phyloP scores from a whole-genome alignment of 257 asterid species.

The Nicotiana sylvestris region DNA sequence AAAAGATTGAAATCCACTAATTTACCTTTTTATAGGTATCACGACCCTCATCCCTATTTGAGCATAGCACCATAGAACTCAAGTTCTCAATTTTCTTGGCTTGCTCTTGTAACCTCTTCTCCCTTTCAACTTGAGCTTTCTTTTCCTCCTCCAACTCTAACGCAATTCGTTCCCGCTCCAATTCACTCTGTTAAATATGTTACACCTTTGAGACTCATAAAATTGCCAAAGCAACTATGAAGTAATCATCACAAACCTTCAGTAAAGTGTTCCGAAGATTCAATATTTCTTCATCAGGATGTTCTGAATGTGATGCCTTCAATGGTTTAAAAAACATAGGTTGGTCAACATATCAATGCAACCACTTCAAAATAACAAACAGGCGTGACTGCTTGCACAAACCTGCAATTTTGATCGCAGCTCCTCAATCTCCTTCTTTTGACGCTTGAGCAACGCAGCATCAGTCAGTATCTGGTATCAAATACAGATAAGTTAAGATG shows the following conservation, averaged over 20 bases:
- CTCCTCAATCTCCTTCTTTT: conserved; percentile 92
- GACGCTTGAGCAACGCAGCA: conserved; percentile 97
- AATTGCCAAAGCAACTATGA: neutral
- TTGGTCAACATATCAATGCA: conserved; percentile 19
- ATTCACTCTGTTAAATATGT: conserved; percentile 55
- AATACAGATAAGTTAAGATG: conserved; percentile 16
- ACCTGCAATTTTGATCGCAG: conserved; percentile 92
- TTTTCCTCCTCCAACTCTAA: conserved; percentile 92
- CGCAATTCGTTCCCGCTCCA: conserved; percentile 96
- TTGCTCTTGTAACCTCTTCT: conserved; percentile 81
- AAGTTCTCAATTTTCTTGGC: conserved; percentile 85
- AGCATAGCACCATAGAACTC: conserved; percentile 89
- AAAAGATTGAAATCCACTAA: conserved; percentile 2
- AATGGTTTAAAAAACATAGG: conserved; percentile 22
- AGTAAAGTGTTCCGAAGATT: conserved; percentile 88
- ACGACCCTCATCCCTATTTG: conserved; percentile 56
- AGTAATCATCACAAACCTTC: conserved; percentile 46
- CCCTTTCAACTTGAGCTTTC: conserved; percentile 93
- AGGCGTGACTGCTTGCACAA: conserved; percentile 9
- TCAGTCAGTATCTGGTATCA: conserved; percentile 76
- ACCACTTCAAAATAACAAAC: conserved; percentile 16
- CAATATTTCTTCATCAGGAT: conserved; percentile 74
- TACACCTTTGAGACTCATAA: neutral
- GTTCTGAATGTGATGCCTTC: conserved; percentile 84
- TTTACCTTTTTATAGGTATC: conserved; percentile 62